Evolutionary conservation across 305 asterid species (phyloP).

Genomic region (Lippia alba): DNA sequence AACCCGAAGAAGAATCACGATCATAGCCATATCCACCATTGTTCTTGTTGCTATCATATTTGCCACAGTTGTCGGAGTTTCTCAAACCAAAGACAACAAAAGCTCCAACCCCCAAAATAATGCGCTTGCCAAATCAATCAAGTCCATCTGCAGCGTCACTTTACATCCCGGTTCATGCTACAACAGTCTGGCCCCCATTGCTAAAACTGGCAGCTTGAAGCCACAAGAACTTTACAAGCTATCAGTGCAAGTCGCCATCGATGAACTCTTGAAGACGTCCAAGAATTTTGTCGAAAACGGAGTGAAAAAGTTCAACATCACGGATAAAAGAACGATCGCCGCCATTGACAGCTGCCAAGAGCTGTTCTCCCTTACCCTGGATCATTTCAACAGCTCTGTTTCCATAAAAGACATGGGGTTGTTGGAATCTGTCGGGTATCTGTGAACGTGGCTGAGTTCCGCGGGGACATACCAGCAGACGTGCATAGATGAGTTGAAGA

Average conservation of each 20-base stretch:
- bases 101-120: constrained; percentile 2
- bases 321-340: constrained; percentile 39
- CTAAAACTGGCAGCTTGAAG: constrained; percentile 39
- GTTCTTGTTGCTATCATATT: constrained; percentile 53
- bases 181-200: constrained; percentile 54
- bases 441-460: constrained; percentile 69
- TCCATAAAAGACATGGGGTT: constrained; percentile 36
- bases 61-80: constrained; percentile 52
- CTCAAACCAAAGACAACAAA: constrained; percentile 38
- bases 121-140: constrained; percentile 40
- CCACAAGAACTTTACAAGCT: constrained; percentile 56
- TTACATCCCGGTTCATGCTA: constrained; percentile 64
- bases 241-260: constrained; percentile 57
- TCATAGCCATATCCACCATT: constrained; percentile 52
- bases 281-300: constrained; percentile 31
- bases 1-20: constrained; percentile 52
- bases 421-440: constrained; percentile 42
- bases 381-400: constrained; percentile 57
- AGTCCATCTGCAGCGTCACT: constrained; percentile 50
- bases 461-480: constrained; percentile 63
- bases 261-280: constrained; percentile 56
- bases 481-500: constrained; percentile 54
- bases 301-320: constrained; percentile 41
- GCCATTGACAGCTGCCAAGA: constrained; percentile 59
- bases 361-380: constrained; percentile 56